Conservation (phyloP, 352 stramenopile species). For the Thalassiosira livingstoniorum region DNA sequence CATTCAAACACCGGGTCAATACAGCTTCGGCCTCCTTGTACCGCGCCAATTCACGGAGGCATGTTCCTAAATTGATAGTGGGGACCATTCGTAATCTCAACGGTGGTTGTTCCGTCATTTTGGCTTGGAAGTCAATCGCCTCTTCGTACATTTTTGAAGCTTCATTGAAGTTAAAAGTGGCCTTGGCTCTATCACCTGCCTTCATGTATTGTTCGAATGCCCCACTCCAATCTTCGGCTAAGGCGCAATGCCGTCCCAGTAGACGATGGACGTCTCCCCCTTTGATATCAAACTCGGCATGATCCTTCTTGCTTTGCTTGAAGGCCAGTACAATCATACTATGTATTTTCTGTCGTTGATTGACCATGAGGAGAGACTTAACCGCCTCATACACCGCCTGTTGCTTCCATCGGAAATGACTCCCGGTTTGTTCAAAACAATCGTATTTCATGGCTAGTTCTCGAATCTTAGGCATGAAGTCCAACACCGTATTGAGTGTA, state of each 20-base stretch:
- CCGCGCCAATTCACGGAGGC: slow-evolving; percentile 60
- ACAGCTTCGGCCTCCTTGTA: slow-evolving; percentile 70
- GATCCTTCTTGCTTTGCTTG: slow-evolving; percentile 49
- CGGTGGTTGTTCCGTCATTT: slow-evolving; percentile 53
- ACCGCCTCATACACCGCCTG: slow-evolving; percentile 70
- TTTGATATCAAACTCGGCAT: slow-evolving; percentile 54
- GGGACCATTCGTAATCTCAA: slow-evolving; percentile 62
- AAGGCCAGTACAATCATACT: slow-evolving; percentile 67
- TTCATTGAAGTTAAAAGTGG: slow-evolving; percentile 68
- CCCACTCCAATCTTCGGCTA: slow-evolving; percentile 64
- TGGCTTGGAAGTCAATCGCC: slow-evolving; percentile 62
- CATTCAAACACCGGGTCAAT: slow-evolving; percentile 59
- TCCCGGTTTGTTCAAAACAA: slow-evolving; percentile 60
- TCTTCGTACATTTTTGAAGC: slow-evolving; percentile 73
- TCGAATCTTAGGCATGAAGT: slow-evolving; percentile 64
- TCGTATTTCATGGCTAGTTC: slow-evolving; percentile 60
- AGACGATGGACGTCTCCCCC: slow-evolving; percentile 59
- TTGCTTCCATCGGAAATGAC: slow-evolving; percentile 67
- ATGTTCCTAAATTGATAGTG: slow-evolving; percentile 66
- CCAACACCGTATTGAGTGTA: slow-evolving; percentile 44
- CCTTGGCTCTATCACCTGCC: slow-evolving; percentile 61
- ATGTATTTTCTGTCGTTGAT: slow-evolving; percentile 70
- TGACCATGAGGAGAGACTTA: slow-evolving; percentile 72
- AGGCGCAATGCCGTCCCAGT: slow-evolving; percentile 58
- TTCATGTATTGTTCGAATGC: slow-evolving; percentile 64